phyloP scores from a whole-genome alignment of 1,284 basidiomycete species.

The Ganoderma lucidum region DNA sequence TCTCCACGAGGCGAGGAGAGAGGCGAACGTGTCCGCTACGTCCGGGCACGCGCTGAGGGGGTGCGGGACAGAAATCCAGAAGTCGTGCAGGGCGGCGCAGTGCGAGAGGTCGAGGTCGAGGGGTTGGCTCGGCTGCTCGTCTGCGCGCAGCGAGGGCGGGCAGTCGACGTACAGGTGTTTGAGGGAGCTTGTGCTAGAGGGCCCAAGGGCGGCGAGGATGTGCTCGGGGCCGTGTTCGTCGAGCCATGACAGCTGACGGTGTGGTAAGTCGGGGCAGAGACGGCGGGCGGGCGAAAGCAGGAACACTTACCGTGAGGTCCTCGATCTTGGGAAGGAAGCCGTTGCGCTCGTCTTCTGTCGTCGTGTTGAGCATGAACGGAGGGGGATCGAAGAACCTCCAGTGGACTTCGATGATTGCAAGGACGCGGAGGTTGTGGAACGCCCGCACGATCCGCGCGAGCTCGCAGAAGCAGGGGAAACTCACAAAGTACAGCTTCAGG shows the following conservation, averaged over 20 bases:
- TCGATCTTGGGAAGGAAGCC: not conserved
- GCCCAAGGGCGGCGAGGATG: not conserved
- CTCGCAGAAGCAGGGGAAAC: not conserved
- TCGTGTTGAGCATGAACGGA: not conserved
- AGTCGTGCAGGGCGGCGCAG: not conserved
- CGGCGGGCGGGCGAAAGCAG: too few species aligned
- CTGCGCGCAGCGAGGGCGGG: not conserved
- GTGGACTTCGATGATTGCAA: not conserved
- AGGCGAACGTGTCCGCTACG: not conserved
- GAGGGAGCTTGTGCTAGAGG: not conserved
- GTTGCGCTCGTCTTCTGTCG: not conserved
- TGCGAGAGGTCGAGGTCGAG: not conserved
- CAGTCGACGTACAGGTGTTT: not conserved
- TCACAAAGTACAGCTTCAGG: not conserved
- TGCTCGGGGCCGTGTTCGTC: not conserved
- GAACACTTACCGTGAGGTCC: not conserved
- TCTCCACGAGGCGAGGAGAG: not conserved
- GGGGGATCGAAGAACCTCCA: not conserved
- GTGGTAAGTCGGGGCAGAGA: not conserved
- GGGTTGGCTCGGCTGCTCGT: not conserved
- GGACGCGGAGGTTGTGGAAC: not conserved
- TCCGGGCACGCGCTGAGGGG: not conserved
- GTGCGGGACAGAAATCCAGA: not conserved
- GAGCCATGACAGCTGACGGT: not conserved
- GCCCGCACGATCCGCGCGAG: not conserved